Evolutionary conservation across 192 early-diverging fungal species (phyloP).

Genomic region (Mortierella hygrophila): DNA sequence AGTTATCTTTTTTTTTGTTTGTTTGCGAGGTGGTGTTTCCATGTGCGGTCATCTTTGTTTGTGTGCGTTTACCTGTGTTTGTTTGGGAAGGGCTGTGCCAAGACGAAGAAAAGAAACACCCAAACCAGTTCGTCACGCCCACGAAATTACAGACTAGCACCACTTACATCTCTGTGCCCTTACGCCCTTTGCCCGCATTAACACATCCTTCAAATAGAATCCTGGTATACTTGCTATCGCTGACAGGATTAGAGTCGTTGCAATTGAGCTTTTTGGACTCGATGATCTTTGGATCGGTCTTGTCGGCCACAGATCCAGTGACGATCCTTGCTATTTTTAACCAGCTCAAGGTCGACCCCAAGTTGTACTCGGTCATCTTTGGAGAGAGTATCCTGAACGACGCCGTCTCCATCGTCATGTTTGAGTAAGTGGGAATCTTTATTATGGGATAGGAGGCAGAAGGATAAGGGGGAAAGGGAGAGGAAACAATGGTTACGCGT

Average conservation of each 20-base stretch:
- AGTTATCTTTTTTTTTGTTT: constrained; percentile 13
- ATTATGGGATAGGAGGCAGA: not conserved
- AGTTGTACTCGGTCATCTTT: constrained; percentile 96
- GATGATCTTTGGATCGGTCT: constrained; percentile 94
- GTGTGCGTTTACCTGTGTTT: not conserved
- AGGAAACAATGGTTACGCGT: not conserved
- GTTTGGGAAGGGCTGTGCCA: not conserved
- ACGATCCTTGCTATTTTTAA: constrained; percentile 96
- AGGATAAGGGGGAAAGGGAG: not conserved
- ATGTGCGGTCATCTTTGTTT: not conserved
- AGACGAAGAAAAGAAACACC: not conserved
- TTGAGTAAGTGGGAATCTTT: constrained; percentile 65
- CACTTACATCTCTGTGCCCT: not conserved
- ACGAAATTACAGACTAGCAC: not conserved
- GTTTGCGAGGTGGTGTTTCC: not conserved
- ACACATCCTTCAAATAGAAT: constrained; percentile 49
- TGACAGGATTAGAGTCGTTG: constrained; percentile 77
- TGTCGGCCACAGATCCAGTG: constrained; percentile 98
- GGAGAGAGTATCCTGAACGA: constrained; percentile 97
- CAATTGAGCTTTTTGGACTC: constrained; percentile 89
- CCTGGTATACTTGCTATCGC: constrained; percentile 76
- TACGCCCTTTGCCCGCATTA: not conserved
- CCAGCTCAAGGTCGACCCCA: constrained; percentile 93
- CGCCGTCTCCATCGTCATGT: constrained; percentile 98
- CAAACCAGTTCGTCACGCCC: not conserved